Conservation (phyloP, 2,329 filamentous ascomycete genomes). For the Apiospora malaysiana region DNA sequence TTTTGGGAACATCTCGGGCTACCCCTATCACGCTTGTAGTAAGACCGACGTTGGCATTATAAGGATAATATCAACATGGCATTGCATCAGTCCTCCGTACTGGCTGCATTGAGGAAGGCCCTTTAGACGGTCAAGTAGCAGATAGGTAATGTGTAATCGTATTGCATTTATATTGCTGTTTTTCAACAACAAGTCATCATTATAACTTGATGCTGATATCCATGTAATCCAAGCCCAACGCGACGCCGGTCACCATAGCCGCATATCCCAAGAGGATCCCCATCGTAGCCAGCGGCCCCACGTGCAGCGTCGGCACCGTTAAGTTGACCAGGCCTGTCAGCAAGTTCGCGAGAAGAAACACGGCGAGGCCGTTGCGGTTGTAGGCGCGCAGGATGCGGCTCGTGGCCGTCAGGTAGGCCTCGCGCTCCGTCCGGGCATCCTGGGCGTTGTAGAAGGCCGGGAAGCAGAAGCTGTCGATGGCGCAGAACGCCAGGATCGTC, state of each 20-base stretch:
- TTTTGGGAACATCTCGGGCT: neutral
- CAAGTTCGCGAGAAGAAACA: constrained; percentile 89
- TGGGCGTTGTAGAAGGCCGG: constrained; percentile 69
- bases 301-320: constrained; percentile 80
- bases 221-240: constrained; percentile 68
- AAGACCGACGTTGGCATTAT: neutral
- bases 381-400: constrained; percentile 82
- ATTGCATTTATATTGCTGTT: neutral
- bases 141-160: neutral
- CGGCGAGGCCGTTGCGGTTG: constrained; percentile 84
- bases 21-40: neutral
- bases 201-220: constrained; percentile 76
- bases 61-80: neutral
- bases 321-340: constrained; percentile 90
- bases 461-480: constrained; percentile 80
- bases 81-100: neutral
- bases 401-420: constrained; percentile 72
- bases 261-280: constrained; percentile 77
- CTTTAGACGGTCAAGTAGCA: neutral
- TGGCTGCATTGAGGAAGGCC: neutral
- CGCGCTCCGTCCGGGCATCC: constrained; percentile 62
- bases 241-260: constrained; percentile 68
- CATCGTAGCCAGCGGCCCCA: constrained; percentile 69
- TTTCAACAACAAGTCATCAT: neutral
- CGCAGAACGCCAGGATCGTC: constrained; percentile 80